phyloP scores from a whole-genome alignment of 305 asterid genomes.

The Striga hermonthica region DNA sequence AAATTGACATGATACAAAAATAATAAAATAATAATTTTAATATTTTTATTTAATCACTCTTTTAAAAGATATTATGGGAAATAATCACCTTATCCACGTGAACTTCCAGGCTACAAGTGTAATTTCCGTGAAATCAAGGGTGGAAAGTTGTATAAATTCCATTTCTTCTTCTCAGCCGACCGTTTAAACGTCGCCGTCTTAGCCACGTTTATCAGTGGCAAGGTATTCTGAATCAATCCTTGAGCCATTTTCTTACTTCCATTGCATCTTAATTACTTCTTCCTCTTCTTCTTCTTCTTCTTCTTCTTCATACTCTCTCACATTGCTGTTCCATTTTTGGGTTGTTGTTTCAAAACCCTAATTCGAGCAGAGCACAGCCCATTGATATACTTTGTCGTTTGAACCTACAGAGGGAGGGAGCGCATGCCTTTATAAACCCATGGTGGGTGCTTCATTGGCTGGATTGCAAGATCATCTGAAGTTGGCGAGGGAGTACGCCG shows the following conservation, averaged over 20 bases:
- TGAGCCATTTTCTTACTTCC: slow-evolving; percentile 19
- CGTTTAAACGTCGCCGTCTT: slow-evolving; percentile 44
- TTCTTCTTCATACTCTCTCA: slow-evolving; percentile 1
- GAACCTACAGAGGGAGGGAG: not conserved
- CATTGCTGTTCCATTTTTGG: slow-evolving; percentile 18
- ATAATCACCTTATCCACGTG: too few species aligned
- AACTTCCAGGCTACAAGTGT: not conserved
- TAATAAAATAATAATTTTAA: too few species aligned
- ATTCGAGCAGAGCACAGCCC: slow-evolving; percentile 28
- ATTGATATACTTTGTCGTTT: slow-evolving; percentile 13
- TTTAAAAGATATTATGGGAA: not conserved
- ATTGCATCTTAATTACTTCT: slow-evolving; percentile 14
- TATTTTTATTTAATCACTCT: too few species aligned
- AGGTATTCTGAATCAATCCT: slow-evolving; percentile 29
- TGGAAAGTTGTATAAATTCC: slow-evolving; percentile 16
- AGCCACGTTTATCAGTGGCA: slow-evolving; percentile 28
- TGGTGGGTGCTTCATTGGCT: slow-evolving; percentile 69
- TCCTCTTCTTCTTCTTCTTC: slow-evolving; percentile 9
- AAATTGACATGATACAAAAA: too few species aligned
- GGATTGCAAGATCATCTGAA: slow-evolving; percentile 90
- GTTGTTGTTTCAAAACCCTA: slow-evolving; percentile 34
- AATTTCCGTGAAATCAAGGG: slow-evolving; percentile 24
- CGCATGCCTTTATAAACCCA: slow-evolving; percentile 26
- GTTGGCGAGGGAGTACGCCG: slow-evolving; percentile 88
- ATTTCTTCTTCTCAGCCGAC: slow-evolving; percentile 29